phyloP scores from a whole-genome alignment of 208 protist genomes.

The Giardia muris region DNA sequence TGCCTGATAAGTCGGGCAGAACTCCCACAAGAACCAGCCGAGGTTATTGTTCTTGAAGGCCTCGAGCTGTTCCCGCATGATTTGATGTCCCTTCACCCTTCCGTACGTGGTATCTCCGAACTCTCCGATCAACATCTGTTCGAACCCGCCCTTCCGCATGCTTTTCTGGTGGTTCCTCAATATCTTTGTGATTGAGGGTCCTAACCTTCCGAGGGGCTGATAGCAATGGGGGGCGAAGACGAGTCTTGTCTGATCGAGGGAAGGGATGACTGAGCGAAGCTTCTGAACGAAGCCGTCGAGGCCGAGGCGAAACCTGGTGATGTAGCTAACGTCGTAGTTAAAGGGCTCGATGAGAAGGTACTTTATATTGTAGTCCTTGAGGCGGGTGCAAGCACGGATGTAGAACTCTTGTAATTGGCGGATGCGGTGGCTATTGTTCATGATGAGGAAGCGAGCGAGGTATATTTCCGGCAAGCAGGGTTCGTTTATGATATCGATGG shows the following conservation, averaged over 20 bases:
- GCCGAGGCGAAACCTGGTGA: not conserved
- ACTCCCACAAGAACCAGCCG: not conserved
- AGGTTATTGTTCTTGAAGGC: not conserved
- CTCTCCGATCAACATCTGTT: not conserved
- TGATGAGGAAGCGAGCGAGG: not conserved
- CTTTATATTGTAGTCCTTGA: not conserved
- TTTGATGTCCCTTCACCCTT: not conserved
- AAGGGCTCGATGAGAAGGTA: not conserved
- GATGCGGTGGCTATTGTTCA: not conserved
- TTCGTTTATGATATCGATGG: not conserved
- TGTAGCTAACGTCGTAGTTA: not conserved
- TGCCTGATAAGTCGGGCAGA: not conserved
- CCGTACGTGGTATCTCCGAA: not conserved
- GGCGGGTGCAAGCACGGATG: not conserved
- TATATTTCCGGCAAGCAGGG: not conserved
- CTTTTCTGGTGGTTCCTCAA: not conserved
- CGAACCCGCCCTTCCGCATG: not conserved
- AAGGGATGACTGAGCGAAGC: not conserved
- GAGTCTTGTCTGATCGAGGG: not conserved
- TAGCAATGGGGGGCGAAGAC: not conserved
- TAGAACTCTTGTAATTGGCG: not conserved
- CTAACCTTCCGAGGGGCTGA: not conserved
- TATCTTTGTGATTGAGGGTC: not conserved
- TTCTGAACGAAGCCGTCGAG: not conserved
- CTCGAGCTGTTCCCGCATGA: not conserved